Percentiles rank a stretch among this genome's conserved stretches.
phyloP scores from a whole-genome alignment of 768 basidiomycete species.

The Gloeophyllum trabeum region DNA sequence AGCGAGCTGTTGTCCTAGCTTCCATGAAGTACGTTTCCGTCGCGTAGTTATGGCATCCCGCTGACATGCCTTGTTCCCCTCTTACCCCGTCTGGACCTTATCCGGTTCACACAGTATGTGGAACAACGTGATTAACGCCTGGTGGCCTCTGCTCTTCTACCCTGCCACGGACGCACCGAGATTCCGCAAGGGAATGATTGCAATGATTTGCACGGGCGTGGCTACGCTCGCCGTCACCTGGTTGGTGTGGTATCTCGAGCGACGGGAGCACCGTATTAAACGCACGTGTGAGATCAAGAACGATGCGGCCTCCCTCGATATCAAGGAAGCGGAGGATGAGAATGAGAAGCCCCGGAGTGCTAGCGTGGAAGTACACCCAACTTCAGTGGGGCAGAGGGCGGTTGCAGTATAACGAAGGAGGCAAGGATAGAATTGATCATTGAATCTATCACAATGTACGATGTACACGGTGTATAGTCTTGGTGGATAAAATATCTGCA shows the following conservation, averaged over 20 bases:
- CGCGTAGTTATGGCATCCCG: too few species aligned
- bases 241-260: slow-evolving; percentile 45
- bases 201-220: slow-evolving; percentile 47
- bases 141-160: slow-evolving; percentile 65
- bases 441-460: too few species aligned
- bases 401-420: too few species aligned
- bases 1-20: slow-evolving; percentile 57
- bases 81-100: not conserved
- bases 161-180: slow-evolving; percentile 62
- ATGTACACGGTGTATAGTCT: too few species aligned
- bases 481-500: too few species aligned
- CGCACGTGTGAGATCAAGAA: too few species aligned
- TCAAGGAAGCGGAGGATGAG: too few species aligned
- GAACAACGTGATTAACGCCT: slow-evolving; percentile 57
- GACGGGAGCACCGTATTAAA: slow-evolving; percentile 18
- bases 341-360: too few species aligned
- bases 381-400: too few species aligned
- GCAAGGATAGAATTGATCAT: too few species aligned
- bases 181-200: slow-evolving; percentile 59
- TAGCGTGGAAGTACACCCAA: too few species aligned
- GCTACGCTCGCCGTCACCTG: slow-evolving; percentile 47
- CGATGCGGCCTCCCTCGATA: too few species aligned
- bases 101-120: slow-evolving; percentile 39
- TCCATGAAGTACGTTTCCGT: slow-evolving; percentile 54
- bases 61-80: not conserved